Evolutionary conservation across 257 asterid genomes (phyloP), one percentile per base, ranked within the genome.

Genomic region (Misopates orontium): DNA sequence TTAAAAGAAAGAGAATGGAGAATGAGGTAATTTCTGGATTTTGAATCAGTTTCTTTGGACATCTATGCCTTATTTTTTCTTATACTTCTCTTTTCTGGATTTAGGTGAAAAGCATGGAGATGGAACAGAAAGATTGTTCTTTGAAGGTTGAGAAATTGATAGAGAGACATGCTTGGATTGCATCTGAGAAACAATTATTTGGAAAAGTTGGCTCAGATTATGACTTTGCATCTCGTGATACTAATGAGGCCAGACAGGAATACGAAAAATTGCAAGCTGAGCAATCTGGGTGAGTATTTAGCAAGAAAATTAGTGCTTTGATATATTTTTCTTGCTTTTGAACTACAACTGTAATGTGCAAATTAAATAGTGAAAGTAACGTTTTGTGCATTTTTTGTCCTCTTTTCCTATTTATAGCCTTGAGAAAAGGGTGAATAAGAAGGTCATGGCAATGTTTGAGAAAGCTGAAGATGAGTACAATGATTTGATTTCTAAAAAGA

Each of bases 391-490:
- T 28, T 70, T 66, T 64, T 54, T 45, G 31, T 71, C 23, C 52
- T 68, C 59, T 17, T 51, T 71, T 75, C 39, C 58, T 64, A 36
- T 72, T 28, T 71, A 73, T 73, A 90, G 99, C 65, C 95, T 94
- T 56, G 99, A 94, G 90, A 94, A 94, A 83, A 86, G 99, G 74
- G 97, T 94, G 68, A 90, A 94, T 71, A 94, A 94, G 83, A 94
- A 94, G 73, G 99, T 94, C 71, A 88, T 86, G 90, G 82, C 97
- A 28, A 94, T 94, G 99, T 94, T 94, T 76, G 99, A 94, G 82
- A 94, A 90, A 74, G 99, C 99, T 69, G 97, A 94, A 80, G 99
- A 94, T 63, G 99, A 90, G 79, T 90, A 88, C 78, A 88, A 82
- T 40, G 99, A 86, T 76, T 82, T 94, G 85, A 77, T 90, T 70